phyloP scores from a whole-genome alignment of 1,139 yeast genomes.

The Wickerhamomyces sp. region DNA sequence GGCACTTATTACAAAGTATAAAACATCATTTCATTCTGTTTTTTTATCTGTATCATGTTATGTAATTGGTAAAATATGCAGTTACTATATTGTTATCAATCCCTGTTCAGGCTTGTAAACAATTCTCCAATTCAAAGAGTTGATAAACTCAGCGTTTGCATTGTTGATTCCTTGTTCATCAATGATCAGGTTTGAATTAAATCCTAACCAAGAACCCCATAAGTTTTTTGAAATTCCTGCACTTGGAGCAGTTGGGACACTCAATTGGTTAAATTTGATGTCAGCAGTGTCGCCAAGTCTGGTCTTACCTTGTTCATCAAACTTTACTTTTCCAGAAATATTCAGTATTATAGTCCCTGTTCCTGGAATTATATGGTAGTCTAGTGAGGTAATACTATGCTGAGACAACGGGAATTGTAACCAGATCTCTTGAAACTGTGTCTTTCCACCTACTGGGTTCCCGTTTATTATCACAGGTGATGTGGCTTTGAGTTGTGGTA shows the following conservation, averaged over 20 bases:
- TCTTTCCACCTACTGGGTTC: constrained; percentile 54
- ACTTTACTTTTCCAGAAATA: constrained; percentile 60
- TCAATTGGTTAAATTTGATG: constrained; percentile 18
- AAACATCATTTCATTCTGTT: too few species aligned
- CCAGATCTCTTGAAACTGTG: constrained; percentile 65
- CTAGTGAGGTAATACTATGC: constrained; percentile 59
- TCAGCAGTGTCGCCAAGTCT: constrained; percentile 59
- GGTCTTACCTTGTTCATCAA: constrained; percentile 68
- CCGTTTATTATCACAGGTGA: constrained; percentile 59
- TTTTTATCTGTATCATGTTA: too few species aligned
- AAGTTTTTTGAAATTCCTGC: constrained; percentile 25
- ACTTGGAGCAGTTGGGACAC: constrained; percentile 1
- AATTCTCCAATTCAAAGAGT: constrained; percentile 56
- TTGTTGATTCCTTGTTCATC: constrained; percentile 40
- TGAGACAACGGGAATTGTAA: constrained; percentile 53
- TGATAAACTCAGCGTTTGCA: constrained; percentile 41
- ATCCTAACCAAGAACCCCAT: constrained; percentile 72
- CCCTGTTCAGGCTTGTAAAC: constrained; percentile 60
- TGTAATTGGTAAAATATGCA: background rate
- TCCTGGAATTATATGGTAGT: constrained; percentile 70
- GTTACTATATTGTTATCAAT: constrained; percentile 21
- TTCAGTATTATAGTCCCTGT: constrained; percentile 50
- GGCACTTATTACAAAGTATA: too few species aligned
- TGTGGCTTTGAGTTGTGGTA: constrained; percentile 40
- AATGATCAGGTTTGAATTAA: constrained; percentile 50